Conservation (phyloP, 352 stramenopile species). For the Globisporangium nodosum region DNA sequence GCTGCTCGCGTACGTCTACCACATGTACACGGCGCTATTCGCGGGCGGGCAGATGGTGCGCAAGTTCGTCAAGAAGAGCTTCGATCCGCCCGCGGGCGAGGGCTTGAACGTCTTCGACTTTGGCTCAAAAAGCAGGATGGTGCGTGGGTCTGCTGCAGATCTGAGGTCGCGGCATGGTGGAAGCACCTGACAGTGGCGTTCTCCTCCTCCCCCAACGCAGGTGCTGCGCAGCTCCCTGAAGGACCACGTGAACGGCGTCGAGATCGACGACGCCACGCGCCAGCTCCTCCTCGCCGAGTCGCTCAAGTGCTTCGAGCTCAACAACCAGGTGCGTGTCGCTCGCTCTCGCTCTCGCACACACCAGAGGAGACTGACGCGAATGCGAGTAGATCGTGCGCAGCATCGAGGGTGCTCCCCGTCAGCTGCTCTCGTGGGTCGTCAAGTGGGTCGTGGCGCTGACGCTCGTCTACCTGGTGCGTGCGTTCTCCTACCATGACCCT, state of each 20-base stretch:
- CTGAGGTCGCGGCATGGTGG: not conserved
- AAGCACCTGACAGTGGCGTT: not conserved
- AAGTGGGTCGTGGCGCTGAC: conserved; percentile 57
- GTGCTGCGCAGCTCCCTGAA: conserved; percentile 46
- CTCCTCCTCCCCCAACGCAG: conserved; percentile 10
- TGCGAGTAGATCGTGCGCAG: conserved; percentile 45
- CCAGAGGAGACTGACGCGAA: not conserved
- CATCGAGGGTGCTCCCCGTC: conserved; percentile 42
- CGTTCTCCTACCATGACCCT: not conserved
- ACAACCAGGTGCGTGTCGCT: conserved; percentile 67
- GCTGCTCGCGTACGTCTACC: conserved; percentile 59
- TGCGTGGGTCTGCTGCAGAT: too few species aligned
- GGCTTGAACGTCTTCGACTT: conserved; percentile 54
- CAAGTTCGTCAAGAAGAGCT: conserved; percentile 62
- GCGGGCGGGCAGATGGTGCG: conserved; percentile 56
- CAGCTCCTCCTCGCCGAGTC: conserved; percentile 48
- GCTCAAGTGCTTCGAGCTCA: conserved; percentile 52
- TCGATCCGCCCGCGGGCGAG: conserved; percentile 29
- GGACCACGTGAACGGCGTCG: conserved; percentile 47
- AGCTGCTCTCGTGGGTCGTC: conserved; percentile 41
- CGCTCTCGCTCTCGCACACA: too few species aligned
- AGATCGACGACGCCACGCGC: conserved; percentile 37
- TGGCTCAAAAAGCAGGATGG: conserved; percentile 42
- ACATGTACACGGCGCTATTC: conserved; percentile 74
- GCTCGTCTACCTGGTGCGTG: conserved; percentile 42